These are phyloP conservation scores for Cyphellophora attinorum DNA, from an alignment of 2,329 filamentous ascomycete species.

Conservation along the genomic window DNA sequence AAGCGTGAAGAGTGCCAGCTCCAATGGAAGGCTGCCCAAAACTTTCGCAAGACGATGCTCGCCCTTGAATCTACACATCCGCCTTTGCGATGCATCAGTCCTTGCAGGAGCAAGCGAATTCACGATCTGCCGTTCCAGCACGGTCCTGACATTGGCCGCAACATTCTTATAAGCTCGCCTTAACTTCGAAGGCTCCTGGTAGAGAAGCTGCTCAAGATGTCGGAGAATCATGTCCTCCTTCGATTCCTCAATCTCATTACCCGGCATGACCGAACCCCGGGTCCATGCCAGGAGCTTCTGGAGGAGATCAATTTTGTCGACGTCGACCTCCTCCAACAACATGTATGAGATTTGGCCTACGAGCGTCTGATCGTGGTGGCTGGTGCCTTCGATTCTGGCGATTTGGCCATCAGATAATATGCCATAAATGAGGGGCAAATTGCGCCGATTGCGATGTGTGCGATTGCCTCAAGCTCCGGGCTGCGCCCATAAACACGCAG, in stretches of 20 bases:
- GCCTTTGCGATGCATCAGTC: conserved; percentile 4
- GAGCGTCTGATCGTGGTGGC: too few relatives aligned
- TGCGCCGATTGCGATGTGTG: too few relatives aligned
- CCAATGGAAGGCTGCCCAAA: conserved; percentile 5
- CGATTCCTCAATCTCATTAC: conserved; percentile 3
- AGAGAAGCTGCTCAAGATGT: conserved; percentile 5
- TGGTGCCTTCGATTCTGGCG: too few relatives aligned
- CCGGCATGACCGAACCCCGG: conserved; percentile 6
- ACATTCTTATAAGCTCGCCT: conserved; percentile 8
- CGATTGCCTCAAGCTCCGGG: too few relatives aligned
- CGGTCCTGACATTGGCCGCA: conserved; percentile 11
- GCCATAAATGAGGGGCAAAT: too few relatives aligned
- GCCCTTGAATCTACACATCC: conserved; percentile 8
- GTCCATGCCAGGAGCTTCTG: conserved; percentile 1
- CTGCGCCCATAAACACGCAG: too few relatives aligned
- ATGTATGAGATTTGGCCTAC: too few relatives aligned
- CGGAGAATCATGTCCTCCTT: conserved; percentile 6
- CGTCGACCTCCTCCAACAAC: too few relatives aligned
- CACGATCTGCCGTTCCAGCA: conserved; percentile 9
- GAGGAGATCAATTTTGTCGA: background rate
- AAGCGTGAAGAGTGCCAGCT: conserved; percentile 9
- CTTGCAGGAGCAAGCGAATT: conserved; percentile 6
- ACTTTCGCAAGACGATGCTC: conserved; percentile 7
- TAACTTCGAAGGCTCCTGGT: conserved; percentile 4
- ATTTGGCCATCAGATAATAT: too few relatives aligned